Percentiles rank a stretch among this genome's conserved stretches.
phyloP scores from a whole-genome alignment of 805 yeast species.

The Candida succiphila region DNA sequence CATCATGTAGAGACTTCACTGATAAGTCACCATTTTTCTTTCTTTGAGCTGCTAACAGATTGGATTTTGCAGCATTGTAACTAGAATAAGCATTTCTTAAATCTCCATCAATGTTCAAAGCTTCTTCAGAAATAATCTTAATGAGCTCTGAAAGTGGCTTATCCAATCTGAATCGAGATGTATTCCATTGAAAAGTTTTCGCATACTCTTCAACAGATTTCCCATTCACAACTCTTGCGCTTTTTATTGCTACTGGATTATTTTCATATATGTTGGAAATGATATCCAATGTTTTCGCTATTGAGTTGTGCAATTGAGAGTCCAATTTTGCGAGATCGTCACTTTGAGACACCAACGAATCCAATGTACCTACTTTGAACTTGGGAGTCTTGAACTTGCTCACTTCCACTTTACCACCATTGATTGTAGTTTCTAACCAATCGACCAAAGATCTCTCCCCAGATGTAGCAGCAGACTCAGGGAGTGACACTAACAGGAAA shows the following conservation, averaged over 20 bases:
- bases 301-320: conserved; percentile 59
- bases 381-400: conserved; percentile 58
- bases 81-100: conserved; percentile 64
- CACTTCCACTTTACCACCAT: conserved; percentile 51
- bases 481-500: conserved; percentile 20
- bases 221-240: conserved; percentile 29
- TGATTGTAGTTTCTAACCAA: conserved; percentile 47
- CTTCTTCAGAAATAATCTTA: conserved; percentile 61
- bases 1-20: conserved; percentile 81
- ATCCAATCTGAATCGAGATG: conserved; percentile 77
- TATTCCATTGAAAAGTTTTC: conserved; percentile 79
- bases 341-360: conserved; percentile 79
- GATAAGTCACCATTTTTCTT: conserved; percentile 91
- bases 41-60: conserved; percentile 79
- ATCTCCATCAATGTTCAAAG: conserved; percentile 75
- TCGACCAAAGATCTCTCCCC: conserved; percentile 21
- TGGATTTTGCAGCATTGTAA: conserved; percentile 77
- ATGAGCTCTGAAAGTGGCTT: conserved; percentile 73
- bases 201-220: conserved; percentile 50
- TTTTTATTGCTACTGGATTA: conserved; percentile 10
- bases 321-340: conserved; percentile 85
- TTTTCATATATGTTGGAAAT: conserved; percentile 37
- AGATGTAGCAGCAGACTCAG: conserved; percentile 16
- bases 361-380: conserved; percentile 92
- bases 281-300: conserved; percentile 70